phyloP scores from a whole-genome alignment of 2,329 filamentous ascomycete genomes.

The Neofusicoccum umdonicola region DNA sequence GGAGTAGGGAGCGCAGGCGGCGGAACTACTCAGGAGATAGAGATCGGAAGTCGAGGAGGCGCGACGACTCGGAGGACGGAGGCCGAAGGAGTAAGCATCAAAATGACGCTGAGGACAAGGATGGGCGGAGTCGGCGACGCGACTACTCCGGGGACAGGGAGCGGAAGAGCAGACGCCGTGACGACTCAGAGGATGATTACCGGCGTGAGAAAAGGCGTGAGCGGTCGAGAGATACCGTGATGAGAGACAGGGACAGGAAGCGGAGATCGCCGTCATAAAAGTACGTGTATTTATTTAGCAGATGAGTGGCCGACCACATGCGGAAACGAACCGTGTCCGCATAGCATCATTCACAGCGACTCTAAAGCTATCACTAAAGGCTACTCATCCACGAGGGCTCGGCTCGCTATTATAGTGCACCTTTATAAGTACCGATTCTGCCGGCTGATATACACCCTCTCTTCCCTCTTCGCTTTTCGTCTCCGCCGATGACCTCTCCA shows the following conservation, averaged over 20 bases:
- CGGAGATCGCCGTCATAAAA: neutral
- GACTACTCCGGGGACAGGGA: neutral
- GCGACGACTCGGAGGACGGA: neutral
- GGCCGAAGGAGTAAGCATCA: neutral
- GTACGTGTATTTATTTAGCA: no score
- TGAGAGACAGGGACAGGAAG: neutral
- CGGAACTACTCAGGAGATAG: neutral
- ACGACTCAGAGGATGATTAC: neutral
- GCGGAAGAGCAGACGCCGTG: neutral
- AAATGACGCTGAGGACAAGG: neutral
- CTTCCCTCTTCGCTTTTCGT: no score
- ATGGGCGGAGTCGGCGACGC: neutral
- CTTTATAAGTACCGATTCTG: no score
- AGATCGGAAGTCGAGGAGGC: neutral
- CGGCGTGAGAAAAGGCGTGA: neutral
- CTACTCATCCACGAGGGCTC: no score
- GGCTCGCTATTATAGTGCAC: no score
- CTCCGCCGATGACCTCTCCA: no score
- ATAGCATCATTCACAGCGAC: no score
- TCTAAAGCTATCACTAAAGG: no score
- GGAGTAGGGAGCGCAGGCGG: conserved; percentile 4
- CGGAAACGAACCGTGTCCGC: no score
- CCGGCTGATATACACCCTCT: no score
- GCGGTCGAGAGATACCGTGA: neutral
- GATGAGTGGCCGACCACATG: no score